A percentile compares a stretch with the other conserved stretches of the same genome.
Evolutionary conservation across 257 asterid genomes (phyloP).

Genomic region (Petrea volubilis): DNA sequence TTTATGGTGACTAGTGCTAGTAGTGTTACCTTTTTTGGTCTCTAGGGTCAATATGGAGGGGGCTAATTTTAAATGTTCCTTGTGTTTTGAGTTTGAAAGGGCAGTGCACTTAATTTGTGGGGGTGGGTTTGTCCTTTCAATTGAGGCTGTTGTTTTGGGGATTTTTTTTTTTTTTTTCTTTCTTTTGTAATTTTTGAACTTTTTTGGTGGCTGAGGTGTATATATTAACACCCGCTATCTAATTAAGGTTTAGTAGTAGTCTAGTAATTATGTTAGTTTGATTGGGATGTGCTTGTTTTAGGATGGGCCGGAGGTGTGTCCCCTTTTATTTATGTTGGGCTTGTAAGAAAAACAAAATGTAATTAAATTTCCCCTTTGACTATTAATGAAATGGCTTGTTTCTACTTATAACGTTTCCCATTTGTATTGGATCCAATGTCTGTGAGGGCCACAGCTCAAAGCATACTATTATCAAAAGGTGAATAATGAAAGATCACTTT

Average conservation of each 20-base stretch:
- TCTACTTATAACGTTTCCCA: neutral
- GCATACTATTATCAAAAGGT: too few relatives aligned
- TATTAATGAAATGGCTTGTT: conserved; percentile 38
- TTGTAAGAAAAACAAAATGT: conserved; percentile 34
- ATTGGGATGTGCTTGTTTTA: neutral
- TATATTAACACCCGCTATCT: conserved; percentile 51
- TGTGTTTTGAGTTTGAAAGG: conserved; percentile 19
- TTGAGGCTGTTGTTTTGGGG: conserved; percentile 20
- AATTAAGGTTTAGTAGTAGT: conserved; percentile 25
- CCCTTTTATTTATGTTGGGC: conserved; percentile 13
- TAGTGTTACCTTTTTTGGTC: conserved; percentile 34
- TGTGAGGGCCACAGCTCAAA: too few relatives aligned
- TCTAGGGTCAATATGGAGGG: conserved; percentile 24
- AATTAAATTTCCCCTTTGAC: conserved; percentile 25
- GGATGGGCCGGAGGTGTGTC: conserved; percentile 11
- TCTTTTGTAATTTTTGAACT: neutral
- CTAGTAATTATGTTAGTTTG: conserved; percentile 18
- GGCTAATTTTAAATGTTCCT: conserved; percentile 53
- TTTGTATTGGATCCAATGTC: too few relatives aligned
- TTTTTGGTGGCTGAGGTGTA: conserved; percentile 51
- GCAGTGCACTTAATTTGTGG: conserved; percentile 33
- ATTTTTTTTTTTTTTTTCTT: neutral
- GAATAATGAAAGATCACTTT: too few relatives aligned
- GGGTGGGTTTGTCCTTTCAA: conserved; percentile 22
- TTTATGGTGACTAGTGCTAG: conserved; percentile 32